A percentile compares a stretch with the other conserved stretches of the same genome.
Conservation (phyloP, 345 rosid species). For the Eucalyptus melliodora region DNA sequence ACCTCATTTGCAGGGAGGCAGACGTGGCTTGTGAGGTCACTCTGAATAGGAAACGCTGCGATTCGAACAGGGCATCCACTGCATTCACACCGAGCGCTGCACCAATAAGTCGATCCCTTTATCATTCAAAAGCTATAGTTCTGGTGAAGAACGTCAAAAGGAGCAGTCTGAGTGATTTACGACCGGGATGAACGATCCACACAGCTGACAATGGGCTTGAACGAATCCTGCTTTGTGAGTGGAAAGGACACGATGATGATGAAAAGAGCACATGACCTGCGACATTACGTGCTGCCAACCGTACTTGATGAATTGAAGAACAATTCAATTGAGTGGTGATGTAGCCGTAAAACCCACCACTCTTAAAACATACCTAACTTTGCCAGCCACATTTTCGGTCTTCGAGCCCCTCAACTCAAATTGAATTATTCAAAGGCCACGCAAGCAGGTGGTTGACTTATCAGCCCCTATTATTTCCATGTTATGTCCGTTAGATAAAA, state of each 20-base stretch:
- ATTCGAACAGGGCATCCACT: not conserved
- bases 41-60: not conserved
- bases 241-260: not conserved
- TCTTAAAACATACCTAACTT: not conserved
- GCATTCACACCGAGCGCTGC: not conserved
- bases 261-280: not conserved
- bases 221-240: not conserved
- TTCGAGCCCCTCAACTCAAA: not conserved
- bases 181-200: not conserved
- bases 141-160: not conserved
- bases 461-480: too few species aligned
- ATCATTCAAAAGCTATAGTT: not conserved
- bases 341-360: not conserved
- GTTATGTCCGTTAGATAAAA: too few species aligned
- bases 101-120: not conserved
- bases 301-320: not conserved
- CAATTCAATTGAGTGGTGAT: not conserved
- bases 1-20: not conserved
- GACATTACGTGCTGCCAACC: not conserved
- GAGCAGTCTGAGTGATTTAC: not conserved
- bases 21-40: not conserved
- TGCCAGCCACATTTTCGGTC: not conserved
- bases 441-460: not conserved
- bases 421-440: not conserved
- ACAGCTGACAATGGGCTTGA: not conserved